A percentile compares a stretch with the other conserved stretches of the same genome.
Evolutionary conservation across 805 yeast genomes (phyloP).

Genomic region (Cyberlindnera misumaiensis): DNA sequence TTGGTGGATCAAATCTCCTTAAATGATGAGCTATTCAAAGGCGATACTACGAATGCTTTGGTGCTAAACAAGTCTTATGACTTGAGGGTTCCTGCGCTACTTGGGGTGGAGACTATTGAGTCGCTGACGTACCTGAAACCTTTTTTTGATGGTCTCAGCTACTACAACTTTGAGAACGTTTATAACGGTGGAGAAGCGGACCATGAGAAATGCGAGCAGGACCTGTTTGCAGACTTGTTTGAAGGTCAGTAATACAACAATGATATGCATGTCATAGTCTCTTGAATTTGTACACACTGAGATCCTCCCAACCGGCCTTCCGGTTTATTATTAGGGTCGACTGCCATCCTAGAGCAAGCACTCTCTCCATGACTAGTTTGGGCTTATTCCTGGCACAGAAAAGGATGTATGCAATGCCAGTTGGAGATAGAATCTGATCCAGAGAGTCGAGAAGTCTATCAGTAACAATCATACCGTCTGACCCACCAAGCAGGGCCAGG

Average conservation of each 20-base stretch:
- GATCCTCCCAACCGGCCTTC: slow-evolving; percentile 94
- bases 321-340: slow-evolving; percentile 50
- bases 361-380: slow-evolving; percentile 40
- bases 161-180: slow-evolving; percentile 57
- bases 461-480: slow-evolving; percentile 86
- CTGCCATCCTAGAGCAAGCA: slow-evolving; percentile 47
- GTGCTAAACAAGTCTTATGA: slow-evolving; percentile 10
- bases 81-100: slow-evolving; percentile 29
- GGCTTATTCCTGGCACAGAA: slow-evolving; percentile 93
- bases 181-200: slow-evolving; percentile 45
- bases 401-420: slow-evolving; percentile 79
- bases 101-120: slow-evolving; percentile 33
- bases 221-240: slow-evolving; percentile 54
- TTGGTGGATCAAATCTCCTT: slow-evolving; percentile 20
- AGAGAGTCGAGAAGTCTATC: slow-evolving; percentile 50
- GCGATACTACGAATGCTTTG: background rate
- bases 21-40: slow-evolving; percentile 10
- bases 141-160: slow-evolving; percentile 62
- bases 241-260: slow-evolving; percentile 3
- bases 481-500: slow-evolving; percentile 84
- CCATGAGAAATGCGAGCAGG: slow-evolving; percentile 41
- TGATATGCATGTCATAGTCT: slow-evolving; percentile 1
- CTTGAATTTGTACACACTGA: slow-evolving; percentile 63
- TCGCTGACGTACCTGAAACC: slow-evolving; percentile 44
- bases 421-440: slow-evolving; percentile 40